Evolutionary conservation across 1,139 yeast species (phyloP), one percentile per base, ranked within the genome.

Genomic region (Pichia sp.): DNA sequence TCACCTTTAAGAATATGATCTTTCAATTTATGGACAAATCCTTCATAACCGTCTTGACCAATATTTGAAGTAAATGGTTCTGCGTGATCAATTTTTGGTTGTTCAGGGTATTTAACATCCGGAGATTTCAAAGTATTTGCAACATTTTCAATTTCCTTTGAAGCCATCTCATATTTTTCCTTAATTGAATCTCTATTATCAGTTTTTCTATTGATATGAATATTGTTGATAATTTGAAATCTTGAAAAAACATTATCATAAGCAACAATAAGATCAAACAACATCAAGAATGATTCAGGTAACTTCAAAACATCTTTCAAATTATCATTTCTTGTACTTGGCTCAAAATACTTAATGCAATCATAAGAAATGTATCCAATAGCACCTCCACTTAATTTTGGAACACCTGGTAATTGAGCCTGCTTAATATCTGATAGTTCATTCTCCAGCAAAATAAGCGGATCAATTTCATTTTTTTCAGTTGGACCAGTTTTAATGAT

Each of bases 291-390:
- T 1, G 97, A 85, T 68, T 92, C 98, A 0, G 98, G 98, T 15
- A 92, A 76, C 52, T 84, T 69, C 58, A 92, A 69, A 1, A 84
- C 82, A 65, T 92, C 97, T 59, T 84, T 79, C 60, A 90, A 72
- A 9, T 76, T 77, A 9, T 76, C 78, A 57, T 88, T 77, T 51
- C 74, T 74, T 1, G 97, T 90, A 60, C 76, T 83, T 49, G 98
- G 98, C 68, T 92, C 98, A 60, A 92, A 92, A 67, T 92, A 92
- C 62, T 88, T 85, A 62, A 92, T 85, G 71, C 99, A 92, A 66
- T 94, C 99, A 61, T 92, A 92, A 0, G 97, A 87, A 43, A 92
- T 81, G 63, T 89, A 92, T 0, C 98, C 98, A 45, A 92, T 77
- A 11, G 97, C 97, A 54, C 98, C 99, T 47, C 99, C 98, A 59